These are phyloP conservation scores for Beauveria sp. DNA, from an alignment of 2,329 filamentous ascomycete species.

Conservation along the genomic window DNA sequence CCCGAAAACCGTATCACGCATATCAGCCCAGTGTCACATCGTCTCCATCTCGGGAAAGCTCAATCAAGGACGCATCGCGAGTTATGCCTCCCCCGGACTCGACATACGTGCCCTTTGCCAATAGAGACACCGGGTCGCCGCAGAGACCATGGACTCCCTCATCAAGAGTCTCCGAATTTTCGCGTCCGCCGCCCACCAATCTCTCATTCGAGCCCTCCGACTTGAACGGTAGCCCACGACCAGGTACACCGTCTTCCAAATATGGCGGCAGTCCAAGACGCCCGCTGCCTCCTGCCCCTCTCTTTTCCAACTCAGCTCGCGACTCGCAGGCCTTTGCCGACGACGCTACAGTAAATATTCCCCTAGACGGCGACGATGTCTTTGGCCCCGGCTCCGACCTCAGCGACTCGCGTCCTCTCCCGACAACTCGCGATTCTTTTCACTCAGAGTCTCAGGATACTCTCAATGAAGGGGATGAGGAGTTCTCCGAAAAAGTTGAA, in stretches of 20 bases:
- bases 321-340: conserved; percentile 50
- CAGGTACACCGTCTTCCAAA: conserved; percentile 80
- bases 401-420: conserved; percentile 41
- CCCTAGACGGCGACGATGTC: conserved; percentile 59
- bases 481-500: conserved; percentile 53
- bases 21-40: conserved; percentile 49
- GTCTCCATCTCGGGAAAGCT: conserved; percentile 35
- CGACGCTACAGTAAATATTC: conserved; percentile 65
- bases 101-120: conserved; percentile 52
- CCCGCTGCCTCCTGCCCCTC: conserved; percentile 78
- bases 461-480: conserved; percentile 38
- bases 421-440: conserved; percentile 49
- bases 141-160: conserved; percentile 53
- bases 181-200: conserved; percentile 61
- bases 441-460: conserved; percentile 45
- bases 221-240: conserved; percentile 80
- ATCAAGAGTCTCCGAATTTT: conserved; percentile 50
- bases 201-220: conserved; percentile 79
- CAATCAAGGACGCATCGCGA: conserved; percentile 48
- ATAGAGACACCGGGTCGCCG: conserved; percentile 38
- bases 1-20: conserved; percentile 23
- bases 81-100: conserved; percentile 56
- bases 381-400: conserved; percentile 59
- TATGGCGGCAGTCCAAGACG: conserved; percentile 84
- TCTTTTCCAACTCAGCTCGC: conserved; percentile 58